A percentile compares a stretch with the other conserved stretches of the same genome.
Evolutionary conservation across 225 moss, liverwort and hornwort genomes (phyloP).

Genomic region (Pseudoscleropodium purum): DNA sequence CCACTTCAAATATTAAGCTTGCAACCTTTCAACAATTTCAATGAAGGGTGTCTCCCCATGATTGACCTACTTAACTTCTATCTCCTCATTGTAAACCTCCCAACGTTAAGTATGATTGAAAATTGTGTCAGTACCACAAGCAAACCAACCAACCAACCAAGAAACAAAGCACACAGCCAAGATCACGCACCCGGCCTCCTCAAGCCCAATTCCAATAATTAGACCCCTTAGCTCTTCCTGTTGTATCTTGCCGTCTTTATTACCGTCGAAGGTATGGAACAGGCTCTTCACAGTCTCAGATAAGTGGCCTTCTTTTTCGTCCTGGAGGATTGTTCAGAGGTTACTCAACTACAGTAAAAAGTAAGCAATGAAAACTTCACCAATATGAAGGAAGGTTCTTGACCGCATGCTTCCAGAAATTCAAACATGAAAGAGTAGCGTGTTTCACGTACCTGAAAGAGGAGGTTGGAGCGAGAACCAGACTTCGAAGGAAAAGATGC

Average conservation of each 20-base stretch:
- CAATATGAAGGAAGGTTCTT: neutral
- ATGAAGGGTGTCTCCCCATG: neutral
- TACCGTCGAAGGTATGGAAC: constrained; percentile 69
- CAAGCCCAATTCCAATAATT: constrained; percentile 76
- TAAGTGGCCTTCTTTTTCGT: constrained; percentile 30
- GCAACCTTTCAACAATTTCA: neutral
- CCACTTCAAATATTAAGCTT: neutral
- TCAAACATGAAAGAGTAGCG: neutral
- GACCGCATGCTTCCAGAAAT: neutral
- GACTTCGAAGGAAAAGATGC: constrained; percentile 41
- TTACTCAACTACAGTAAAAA: neutral
- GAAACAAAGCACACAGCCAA: neutral
- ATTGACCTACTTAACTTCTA: neutral
- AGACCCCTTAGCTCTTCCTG: constrained; percentile 76
- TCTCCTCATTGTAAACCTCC: neutral
- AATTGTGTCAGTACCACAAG: neutral
- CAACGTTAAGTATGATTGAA: neutral
- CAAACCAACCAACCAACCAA: neutral
- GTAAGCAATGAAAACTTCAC: neutral
- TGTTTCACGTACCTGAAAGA: constrained; percentile 10
- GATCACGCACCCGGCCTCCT: constrained; percentile 62
- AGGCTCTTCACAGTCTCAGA: constrained; percentile 46
- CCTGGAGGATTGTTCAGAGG: constrained; percentile 18
- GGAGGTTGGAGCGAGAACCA: constrained; percentile 7
- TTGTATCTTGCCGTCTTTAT: constrained; percentile 85